phyloP scores from a whole-genome alignment of 495 filamentous ascomycete species.

The Tuber calosporum region DNA sequence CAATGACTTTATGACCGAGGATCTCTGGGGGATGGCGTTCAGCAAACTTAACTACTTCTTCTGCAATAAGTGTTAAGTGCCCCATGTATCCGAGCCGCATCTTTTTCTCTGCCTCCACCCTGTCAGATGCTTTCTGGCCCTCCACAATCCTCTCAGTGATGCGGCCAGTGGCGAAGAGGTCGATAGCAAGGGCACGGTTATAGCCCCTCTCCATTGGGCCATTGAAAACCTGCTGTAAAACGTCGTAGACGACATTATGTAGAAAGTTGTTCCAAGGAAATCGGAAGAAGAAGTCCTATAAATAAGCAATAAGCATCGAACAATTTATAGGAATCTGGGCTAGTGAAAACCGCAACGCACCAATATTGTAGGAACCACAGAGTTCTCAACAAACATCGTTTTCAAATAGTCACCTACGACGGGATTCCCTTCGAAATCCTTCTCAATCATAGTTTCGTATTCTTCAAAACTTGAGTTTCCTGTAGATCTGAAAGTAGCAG shows the following conservation, averaged over 20 bases:
- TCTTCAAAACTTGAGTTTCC: constrained; percentile 40
- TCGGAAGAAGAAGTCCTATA: constrained; percentile 87
- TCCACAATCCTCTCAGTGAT: constrained; percentile 88
- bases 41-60: constrained; percentile 97
- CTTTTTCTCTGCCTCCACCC: constrained; percentile 67
- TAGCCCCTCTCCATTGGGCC: constrained; percentile 93
- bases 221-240: constrained; percentile 98
- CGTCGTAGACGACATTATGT: constrained; percentile 98
- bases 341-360: constrained; percentile 50
- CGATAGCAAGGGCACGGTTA: constrained; percentile 85
- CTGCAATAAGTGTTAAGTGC: constrained; percentile 91
- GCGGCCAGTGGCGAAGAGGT: constrained; percentile 80
- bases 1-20: constrained; percentile 72
- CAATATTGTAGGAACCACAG: constrained; percentile 90
- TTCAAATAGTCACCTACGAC: constrained; percentile 97
- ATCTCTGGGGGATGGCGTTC: constrained; percentile 86
- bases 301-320: constrained; percentile 14
- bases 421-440: constrained; percentile 62
- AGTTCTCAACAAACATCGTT: constrained; percentile 90
- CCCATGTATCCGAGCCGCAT: constrained; percentile 98
- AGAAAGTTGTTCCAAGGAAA: constrained; percentile 99
- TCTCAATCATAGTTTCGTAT: constrained; percentile 47
- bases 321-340: constrained; percentile 11
- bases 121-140: constrained; percentile 79
- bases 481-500: constrained; percentile 36